Evolutionary conservation across 1,284 basidiomycete species (phyloP).

Genomic region (Pseudozyma pruni): DNA sequence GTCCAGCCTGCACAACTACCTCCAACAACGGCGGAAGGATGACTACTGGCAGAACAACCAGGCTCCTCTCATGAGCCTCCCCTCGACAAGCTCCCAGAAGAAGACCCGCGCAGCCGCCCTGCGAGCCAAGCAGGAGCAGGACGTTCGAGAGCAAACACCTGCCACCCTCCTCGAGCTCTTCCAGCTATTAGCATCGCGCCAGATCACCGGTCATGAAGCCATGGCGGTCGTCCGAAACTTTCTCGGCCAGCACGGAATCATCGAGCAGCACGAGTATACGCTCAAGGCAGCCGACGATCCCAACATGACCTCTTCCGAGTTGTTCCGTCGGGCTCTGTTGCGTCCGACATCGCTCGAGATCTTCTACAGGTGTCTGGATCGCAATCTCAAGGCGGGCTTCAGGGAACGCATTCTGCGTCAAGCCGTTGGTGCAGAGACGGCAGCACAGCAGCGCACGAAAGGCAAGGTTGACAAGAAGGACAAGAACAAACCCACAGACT

Average conservation of each 20-base stretch:
- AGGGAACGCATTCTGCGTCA: constrained; percentile 31
- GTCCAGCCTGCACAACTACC: constrained; percentile 25
- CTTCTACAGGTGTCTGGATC: constrained; percentile 56
- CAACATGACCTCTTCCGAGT: constrained; percentile 18
- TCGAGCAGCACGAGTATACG: constrained; percentile 42
- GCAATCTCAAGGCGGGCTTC: constrained; percentile 55
- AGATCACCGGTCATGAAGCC: constrained; percentile 40
- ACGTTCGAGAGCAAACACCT: constrained; percentile 15
- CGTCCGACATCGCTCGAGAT: constrained; percentile 44
- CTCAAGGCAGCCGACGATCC: constrained; percentile 22
- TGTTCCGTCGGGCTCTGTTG: constrained; percentile 23
- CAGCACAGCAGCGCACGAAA: background rate
- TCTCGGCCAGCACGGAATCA: constrained; percentile 37
- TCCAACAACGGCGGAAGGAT: constrained; percentile 26
- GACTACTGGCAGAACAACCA: constrained; percentile 35
- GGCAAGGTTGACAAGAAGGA: background rate
- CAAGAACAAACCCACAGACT: background rate
- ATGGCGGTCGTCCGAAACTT: constrained; percentile 36
- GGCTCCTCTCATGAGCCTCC: constrained; percentile 30
- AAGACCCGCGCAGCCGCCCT: constrained; percentile 25
- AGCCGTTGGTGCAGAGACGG: constrained; percentile 12
- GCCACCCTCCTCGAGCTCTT: constrained; percentile 34
- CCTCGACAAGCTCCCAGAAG: constrained; percentile 19
- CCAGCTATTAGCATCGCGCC: constrained; percentile 24
- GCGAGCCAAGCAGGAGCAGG: constrained; percentile 22